Conservation (phyloP, 768 basidiomycete genomes). For the Leucosporidium yakuticum region DNA sequence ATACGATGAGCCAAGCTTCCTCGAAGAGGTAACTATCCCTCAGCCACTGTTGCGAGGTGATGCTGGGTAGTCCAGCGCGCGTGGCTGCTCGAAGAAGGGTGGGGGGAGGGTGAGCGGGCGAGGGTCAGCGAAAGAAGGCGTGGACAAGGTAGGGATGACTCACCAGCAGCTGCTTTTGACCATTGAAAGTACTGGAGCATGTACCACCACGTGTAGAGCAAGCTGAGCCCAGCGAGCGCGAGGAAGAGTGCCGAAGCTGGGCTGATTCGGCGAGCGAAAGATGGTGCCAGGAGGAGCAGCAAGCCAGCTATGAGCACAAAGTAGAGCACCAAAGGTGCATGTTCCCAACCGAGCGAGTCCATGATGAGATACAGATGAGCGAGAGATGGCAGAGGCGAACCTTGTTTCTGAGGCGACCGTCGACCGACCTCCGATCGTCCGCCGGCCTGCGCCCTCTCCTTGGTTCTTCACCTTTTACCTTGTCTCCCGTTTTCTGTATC, state of each 20-base stretch:
- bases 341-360: slow-evolving; percentile 1
- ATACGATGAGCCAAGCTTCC: slow-evolving; percentile 44
- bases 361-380: too few relatives aligned
- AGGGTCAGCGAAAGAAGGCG: neutral
- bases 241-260: slow-evolving; percentile 13
- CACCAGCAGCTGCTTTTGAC: slow-evolving; percentile 13
- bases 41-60: slow-evolving; percentile 30
- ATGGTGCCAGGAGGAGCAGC: neutral
- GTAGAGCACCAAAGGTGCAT: slow-evolving; percentile 25
- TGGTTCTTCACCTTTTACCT: neutral
- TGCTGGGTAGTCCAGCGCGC: slow-evolving; percentile 2
- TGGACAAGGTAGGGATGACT: neutral
- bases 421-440: too few relatives aligned
- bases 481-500: too few relatives aligned
- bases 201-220: slow-evolving; percentile 33
- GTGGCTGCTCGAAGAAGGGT: neutral
- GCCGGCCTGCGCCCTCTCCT: neutral
- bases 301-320: slow-evolving; percentile 15
- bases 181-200: slow-evolving; percentile 29
- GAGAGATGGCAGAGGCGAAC: neutral
- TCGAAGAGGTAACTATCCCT: slow-evolving; percentile 33
- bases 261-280: neutral
- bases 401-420: neutral
- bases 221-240: slow-evolving; percentile 3
- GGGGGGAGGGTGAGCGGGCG: neutral